These are phyloP conservation scores for Alternaria metachromatica DNA, from an alignment of 2,329 filamentous ascomycete species.

Conservation along the genomic window DNA sequence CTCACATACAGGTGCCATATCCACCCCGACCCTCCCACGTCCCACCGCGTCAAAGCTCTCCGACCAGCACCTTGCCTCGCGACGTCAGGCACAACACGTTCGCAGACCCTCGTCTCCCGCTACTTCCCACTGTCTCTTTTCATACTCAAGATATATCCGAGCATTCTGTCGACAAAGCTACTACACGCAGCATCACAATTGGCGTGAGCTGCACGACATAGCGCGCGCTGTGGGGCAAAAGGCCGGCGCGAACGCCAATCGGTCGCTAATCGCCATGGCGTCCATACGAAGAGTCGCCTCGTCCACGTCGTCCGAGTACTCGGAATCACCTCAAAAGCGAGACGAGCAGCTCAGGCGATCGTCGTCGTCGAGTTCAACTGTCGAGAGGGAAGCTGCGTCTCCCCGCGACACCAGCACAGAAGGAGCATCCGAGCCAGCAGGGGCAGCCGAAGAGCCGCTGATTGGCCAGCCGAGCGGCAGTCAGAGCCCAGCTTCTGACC, in stretches of 20 bases:
- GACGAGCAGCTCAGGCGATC: constrained; percentile 34
- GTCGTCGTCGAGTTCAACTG: constrained; percentile 20
- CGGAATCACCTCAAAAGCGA: constrained; percentile 10
- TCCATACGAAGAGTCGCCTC: constrained; percentile 28
- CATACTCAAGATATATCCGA: background rate
- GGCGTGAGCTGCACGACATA: constrained; percentile 4
- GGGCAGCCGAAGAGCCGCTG: background rate
- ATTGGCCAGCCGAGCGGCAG: constrained; percentile 1
- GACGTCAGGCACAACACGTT: background rate
- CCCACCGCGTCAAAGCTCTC: constrained; percentile 10
- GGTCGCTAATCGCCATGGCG: constrained; percentile 26
- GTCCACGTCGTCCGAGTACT: constrained; percentile 20
- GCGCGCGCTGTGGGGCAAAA: constrained; percentile 1
- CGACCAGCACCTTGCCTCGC: constrained; percentile 1
- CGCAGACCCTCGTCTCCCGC: background rate
- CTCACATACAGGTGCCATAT: constrained; percentile 1
- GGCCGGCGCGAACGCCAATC: constrained; percentile 2
- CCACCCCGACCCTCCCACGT: constrained; percentile 1
- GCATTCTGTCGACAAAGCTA: background rate
- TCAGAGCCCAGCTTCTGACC: constrained; percentile 8
- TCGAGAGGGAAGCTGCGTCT: constrained; percentile 29
- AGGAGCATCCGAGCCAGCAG: constrained; percentile 11
- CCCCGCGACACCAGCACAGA: constrained; percentile 16
- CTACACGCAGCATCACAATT: background rate
- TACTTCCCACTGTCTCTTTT: background rate